These are phyloP conservation scores for Allium sativum DNA, from an alignment of 106 monocot genomes.

Conservation along the genomic window DNA sequence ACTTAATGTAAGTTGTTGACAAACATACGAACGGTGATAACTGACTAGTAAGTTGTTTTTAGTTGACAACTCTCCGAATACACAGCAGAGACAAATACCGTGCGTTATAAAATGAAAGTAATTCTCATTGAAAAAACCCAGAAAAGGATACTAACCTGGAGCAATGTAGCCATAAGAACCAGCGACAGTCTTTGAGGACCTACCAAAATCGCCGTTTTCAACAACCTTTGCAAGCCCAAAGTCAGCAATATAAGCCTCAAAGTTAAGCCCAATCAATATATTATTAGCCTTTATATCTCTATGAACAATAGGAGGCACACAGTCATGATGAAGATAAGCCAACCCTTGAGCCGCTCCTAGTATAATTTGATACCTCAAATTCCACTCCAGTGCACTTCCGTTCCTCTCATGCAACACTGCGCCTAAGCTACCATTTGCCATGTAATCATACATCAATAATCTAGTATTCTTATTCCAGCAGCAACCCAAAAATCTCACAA, in stretches of 20 bases:
- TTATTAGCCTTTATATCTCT: slow-evolving; percentile 97
- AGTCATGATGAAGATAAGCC: slow-evolving; percentile 92
- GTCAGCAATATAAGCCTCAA: slow-evolving; percentile 82
- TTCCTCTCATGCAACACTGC: slow-evolving; percentile 64
- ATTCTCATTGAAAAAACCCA: background rate
- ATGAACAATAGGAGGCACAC: slow-evolving; percentile 90
- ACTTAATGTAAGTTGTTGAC: background rate
- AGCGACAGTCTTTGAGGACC: slow-evolving; percentile 74
- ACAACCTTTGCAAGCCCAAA: slow-evolving; percentile 95
- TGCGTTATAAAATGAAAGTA: too few relatives aligned
- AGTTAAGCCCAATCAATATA: slow-evolving; percentile 80
- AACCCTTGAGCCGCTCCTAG: slow-evolving; percentile 82
- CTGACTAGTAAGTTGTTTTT: too few relatives aligned
- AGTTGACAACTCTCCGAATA: too few relatives aligned
- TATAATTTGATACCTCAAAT: slow-evolving; percentile 67
- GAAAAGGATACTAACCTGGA: slow-evolving; percentile 38
- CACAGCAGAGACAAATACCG: too few relatives aligned
- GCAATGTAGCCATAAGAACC: slow-evolving; percentile 98
- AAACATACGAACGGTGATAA: too few relatives aligned
- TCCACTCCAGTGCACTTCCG: slow-evolving; percentile 65
- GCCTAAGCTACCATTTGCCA: slow-evolving; percentile 88
- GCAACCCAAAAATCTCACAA: slow-evolving; percentile 81
- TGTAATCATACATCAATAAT: slow-evolving; percentile 92
- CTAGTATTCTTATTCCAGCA: slow-evolving; percentile 84
- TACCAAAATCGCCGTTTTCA: slow-evolving; percentile 57